Conservation (phyloP, 108 stramenopile genomes). For the Epithemia pelagica region DNA sequence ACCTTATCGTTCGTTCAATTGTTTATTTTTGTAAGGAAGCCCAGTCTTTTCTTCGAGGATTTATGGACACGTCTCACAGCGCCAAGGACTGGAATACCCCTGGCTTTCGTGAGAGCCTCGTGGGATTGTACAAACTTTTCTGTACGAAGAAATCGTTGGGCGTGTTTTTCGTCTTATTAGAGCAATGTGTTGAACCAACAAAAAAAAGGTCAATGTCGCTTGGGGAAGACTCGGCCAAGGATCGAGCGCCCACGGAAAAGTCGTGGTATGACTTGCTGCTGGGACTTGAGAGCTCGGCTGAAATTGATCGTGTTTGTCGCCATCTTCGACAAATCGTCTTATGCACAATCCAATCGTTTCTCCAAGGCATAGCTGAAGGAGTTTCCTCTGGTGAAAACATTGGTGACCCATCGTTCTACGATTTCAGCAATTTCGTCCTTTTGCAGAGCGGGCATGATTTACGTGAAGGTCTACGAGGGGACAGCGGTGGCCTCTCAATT, state of each 20-base stretch:
- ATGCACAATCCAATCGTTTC: background rate
- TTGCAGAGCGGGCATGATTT: background rate
- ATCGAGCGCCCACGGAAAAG: background rate
- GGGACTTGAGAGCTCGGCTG: background rate
- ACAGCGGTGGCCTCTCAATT: background rate
- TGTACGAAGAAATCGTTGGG: background rate
- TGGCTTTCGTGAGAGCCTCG: background rate
- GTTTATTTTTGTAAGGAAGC: background rate
- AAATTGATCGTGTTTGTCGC: background rate
- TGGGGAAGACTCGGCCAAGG: background rate
- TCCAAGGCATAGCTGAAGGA: background rate
- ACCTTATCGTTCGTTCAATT: background rate
- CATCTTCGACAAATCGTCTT: background rate
- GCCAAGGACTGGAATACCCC: background rate
- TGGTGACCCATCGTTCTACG: background rate
- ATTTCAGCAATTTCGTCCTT: background rate
- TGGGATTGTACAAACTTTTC: background rate
- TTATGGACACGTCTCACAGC: no score
- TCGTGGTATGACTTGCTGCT: background rate
- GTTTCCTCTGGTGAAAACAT: background rate
- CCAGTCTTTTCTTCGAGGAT: background rate
- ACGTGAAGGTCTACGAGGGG: background rate
- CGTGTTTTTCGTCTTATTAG: background rate
- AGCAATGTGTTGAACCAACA: background rate
- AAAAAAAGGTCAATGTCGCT: background rate